phyloP scores from a whole-genome alignment of 2,329 filamentous ascomycete genomes.

The Claviceps maximensis region DNA sequence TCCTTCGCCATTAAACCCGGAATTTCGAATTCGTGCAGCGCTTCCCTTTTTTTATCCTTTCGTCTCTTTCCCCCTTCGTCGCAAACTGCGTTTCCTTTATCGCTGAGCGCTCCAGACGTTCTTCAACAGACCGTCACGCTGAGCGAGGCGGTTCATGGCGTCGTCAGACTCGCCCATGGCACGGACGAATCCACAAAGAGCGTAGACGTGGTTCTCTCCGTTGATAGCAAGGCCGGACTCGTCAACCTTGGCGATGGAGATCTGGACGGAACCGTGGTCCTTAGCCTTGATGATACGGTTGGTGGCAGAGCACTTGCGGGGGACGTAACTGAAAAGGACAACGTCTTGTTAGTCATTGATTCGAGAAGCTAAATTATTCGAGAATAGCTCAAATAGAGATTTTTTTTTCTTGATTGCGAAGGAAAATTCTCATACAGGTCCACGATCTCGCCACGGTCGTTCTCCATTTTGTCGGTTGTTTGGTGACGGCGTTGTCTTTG shows the following conservation, averaged over 20 bases:
- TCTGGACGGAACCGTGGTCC: constrained; percentile 97
- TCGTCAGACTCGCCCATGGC: constrained; percentile 98
- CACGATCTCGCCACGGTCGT: constrained; percentile 99
- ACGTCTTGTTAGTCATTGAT: constrained; percentile 13
- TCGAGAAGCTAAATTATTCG: constrained; percentile 2
- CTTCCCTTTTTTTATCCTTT: constrained; percentile 2
- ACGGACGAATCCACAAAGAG: constrained; percentile 93
- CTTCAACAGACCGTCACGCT: constrained; percentile 95
- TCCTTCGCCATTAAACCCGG: constrained; percentile 4
- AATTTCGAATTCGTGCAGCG: constrained; percentile 5
- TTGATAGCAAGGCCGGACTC: constrained; percentile 91
- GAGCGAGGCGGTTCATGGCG: constrained; percentile 84
- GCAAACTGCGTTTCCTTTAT: constrained; percentile 28
- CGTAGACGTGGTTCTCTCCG: constrained; percentile 95
- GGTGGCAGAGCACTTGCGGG: constrained; percentile 96
- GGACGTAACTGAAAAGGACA: constrained; percentile 61
- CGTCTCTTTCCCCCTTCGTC: constrained; percentile 4
- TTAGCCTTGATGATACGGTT: constrained; percentile 99
- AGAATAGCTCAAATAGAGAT: neutral
- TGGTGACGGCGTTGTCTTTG: constrained; percentile 15
- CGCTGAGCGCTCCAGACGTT: constrained; percentile 76
- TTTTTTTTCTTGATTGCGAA: neutral
- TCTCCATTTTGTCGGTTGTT: constrained; percentile 72
- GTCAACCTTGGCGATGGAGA: constrained; percentile 95
- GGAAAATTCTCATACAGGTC: constrained; percentile 64